phyloP scores from a whole-genome alignment of 1,284 basidiomycete genomes.

The Cystobasidiaceae sp. region DNA sequence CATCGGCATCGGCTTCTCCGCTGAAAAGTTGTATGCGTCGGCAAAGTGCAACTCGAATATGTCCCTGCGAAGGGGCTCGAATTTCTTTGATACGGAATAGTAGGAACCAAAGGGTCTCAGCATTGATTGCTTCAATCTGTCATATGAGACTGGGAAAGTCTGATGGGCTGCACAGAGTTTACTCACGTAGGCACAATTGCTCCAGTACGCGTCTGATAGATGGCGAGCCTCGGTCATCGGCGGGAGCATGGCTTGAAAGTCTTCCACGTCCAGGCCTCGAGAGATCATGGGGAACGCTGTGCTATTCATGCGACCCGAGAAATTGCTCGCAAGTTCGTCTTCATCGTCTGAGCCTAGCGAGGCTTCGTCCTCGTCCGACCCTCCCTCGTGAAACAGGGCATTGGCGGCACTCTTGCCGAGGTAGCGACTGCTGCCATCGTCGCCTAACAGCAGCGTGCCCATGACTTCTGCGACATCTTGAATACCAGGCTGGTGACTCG shows the following conservation, averaged over 20 bases:
- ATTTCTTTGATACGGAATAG: slow-evolving; percentile 5
- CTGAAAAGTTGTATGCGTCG: slow-evolving; percentile 23
- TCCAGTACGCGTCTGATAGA: slow-evolving; percentile 20
- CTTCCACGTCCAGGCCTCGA: slow-evolving; percentile 15
- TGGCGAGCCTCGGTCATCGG: slow-evolving; percentile 6
- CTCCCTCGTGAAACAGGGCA: slow-evolving; percentile 27
- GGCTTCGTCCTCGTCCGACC: slow-evolving; percentile 24
- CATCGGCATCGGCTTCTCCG: slow-evolving; percentile 21
- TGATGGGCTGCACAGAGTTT: too few relatives aligned
- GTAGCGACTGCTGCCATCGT: slow-evolving; percentile 25
- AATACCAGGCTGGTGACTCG: slow-evolving; percentile 7
- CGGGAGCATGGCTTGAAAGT: slow-evolving; percentile 29
- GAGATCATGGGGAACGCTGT: slow-evolving; percentile 23
- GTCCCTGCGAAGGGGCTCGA: slow-evolving; percentile 14
- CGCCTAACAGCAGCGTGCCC: slow-evolving; percentile 29
- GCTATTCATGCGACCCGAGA: slow-evolving; percentile 5
- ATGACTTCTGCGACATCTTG: slow-evolving; percentile 30
- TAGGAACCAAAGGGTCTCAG: background rate
- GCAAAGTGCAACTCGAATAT: slow-evolving; percentile 33
- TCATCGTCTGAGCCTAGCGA: slow-evolving; percentile 21
- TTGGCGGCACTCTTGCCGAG: slow-evolving; percentile 27
- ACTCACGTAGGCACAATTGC: slow-evolving; percentile 29
- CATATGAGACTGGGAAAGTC: too few relatives aligned
- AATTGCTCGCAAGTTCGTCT: slow-evolving; percentile 13
- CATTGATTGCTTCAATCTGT: too few relatives aligned